A percentile compares a stretch with the other conserved stretches of the same genome.
Evolutionary conservation across 176 grass and related monocot genomes (phyloP).

Genomic region (Triticum turgidum): DNA sequence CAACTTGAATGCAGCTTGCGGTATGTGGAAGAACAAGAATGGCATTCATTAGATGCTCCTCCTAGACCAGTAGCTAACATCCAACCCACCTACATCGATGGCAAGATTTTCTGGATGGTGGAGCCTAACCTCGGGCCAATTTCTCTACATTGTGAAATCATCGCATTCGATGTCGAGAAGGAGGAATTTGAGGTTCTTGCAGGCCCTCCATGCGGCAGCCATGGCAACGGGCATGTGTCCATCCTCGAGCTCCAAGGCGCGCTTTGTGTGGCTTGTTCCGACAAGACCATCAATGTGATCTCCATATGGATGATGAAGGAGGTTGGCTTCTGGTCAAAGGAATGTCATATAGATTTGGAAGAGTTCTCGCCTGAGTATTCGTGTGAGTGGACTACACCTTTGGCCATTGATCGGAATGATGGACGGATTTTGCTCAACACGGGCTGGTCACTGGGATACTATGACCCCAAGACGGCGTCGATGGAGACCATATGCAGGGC

Average conservation of each 20-base stretch:
- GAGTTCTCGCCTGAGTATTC: neutral
- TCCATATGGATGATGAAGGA: neutral
- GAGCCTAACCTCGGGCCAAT: neutral
- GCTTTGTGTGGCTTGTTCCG: neutral
- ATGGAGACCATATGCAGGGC: neutral
- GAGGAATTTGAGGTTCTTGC: neutral
- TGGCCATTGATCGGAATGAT: neutral
- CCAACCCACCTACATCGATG: neutral
- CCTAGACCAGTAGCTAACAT: neutral
- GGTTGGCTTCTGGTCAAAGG: neutral
- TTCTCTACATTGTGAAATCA: neutral
- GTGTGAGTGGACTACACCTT: neutral
- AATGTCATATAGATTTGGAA: neutral
- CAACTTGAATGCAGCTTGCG: neutral
- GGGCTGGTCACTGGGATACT: neutral
- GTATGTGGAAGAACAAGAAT: neutral
- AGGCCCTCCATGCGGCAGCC: neutral
- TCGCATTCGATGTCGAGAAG: neutral
- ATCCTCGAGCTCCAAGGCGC: neutral
- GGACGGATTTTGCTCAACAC: slow-evolving; percentile 5
- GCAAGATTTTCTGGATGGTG: neutral
- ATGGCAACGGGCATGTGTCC: neutral
- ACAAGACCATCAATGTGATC: neutral
- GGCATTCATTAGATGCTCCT: neutral
- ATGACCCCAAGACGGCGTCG: neutral